phyloP scores from a whole-genome alignment of 371 early-diverging fungal species.

The Apophysomyces variabilis region DNA sequence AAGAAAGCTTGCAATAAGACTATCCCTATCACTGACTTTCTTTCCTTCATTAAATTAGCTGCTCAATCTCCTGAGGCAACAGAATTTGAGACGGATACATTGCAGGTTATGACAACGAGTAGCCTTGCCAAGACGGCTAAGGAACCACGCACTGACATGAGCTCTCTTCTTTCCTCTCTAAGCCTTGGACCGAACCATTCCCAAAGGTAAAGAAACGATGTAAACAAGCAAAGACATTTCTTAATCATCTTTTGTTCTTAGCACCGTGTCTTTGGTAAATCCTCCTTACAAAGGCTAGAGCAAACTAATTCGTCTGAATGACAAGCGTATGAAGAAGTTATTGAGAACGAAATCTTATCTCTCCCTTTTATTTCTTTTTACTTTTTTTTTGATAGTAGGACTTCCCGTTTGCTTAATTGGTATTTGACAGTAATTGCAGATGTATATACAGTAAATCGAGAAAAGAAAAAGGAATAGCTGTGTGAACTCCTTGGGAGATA shows the following conservation, averaged over 20 bases:
- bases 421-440: no score
- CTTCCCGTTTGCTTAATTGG: no score
- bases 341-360: no score
- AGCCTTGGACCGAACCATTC: conserved; percentile 24
- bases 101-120: conserved; percentile 26
- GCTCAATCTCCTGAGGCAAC: conserved; percentile 14
- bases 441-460: no score
- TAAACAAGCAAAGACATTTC: no score
- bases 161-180: conserved; percentile 45
- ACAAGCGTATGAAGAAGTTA: no score
- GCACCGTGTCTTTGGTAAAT: conserved; percentile 20
- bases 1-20: no score
- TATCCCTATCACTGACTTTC: neutral
- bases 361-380: no score
- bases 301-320: neutral
- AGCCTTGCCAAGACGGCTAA: conserved; percentile 31
- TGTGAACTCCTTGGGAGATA: no score
- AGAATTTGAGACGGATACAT: conserved; percentile 13
- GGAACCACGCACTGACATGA: conserved; percentile 39
- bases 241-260: conserved; percentile 3
- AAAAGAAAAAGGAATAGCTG: no score
- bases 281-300: conserved; percentile 24
- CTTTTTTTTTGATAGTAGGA: no score
- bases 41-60: neutral
- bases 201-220: conserved; percentile 17